phyloP scores from a whole-genome alignment of 768 basidiomycete species.

The Lentinula boryana region DNA sequence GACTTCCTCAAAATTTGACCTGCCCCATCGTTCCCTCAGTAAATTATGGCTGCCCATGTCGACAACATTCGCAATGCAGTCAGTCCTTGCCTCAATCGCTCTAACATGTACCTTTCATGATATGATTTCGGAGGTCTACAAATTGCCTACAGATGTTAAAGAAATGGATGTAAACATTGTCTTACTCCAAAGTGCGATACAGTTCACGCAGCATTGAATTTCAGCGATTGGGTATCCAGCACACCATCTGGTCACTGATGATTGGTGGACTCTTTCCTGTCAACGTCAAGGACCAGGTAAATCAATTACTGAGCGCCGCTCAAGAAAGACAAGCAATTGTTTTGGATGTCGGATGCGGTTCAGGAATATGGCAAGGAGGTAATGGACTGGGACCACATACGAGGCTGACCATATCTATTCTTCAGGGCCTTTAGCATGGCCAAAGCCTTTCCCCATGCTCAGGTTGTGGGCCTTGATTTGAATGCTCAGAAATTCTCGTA shows the following conservation, averaged over 20 bases:
- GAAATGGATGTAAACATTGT: slow-evolving; percentile 1
- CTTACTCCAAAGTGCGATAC: not conserved
- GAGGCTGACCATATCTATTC: not conserved
- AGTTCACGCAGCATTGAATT: not conserved
- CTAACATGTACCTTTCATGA: not conserved
- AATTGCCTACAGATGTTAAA: slow-evolving; percentile 3
- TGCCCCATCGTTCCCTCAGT: not conserved
- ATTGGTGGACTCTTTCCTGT: slow-evolving; percentile 21
- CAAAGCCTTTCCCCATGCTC: slow-evolving; percentile 13
- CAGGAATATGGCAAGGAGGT: slow-evolving; percentile 20
- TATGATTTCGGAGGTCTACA: not conserved
- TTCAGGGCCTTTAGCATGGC: slow-evolving; percentile 22
- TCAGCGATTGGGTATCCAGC: slow-evolving; percentile 19
- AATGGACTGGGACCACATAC: no score
- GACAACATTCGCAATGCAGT: not conserved
- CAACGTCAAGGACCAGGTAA: slow-evolving; percentile 8
- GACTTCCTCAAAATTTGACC: no score
- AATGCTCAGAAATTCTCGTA: slow-evolving; percentile 12
- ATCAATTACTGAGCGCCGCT: slow-evolving; percentile 7
- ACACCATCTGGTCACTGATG: slow-evolving; percentile 19
- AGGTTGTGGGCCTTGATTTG: slow-evolving; percentile 21
- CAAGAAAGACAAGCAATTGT: slow-evolving; percentile 10
- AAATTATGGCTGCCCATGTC: not conserved
- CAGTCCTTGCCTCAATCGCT: not conserved
- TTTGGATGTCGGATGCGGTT: slow-evolving; percentile 23